These are phyloP conservation scores for Corylus heterophylla DNA, from an alignment of 306 rosid genomes.

Conservation along the genomic window DNA sequence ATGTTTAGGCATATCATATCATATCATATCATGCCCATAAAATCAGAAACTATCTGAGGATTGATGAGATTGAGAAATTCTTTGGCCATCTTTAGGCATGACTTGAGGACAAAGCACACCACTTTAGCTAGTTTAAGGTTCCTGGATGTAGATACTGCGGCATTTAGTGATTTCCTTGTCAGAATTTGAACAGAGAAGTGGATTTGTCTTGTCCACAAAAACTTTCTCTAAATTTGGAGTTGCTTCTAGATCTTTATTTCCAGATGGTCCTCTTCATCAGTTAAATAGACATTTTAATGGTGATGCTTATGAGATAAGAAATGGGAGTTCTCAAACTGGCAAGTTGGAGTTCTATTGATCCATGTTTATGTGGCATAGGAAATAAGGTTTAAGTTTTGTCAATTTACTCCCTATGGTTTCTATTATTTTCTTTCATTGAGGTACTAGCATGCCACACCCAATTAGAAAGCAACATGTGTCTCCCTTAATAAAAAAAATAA, in stretches of 20 bases:
- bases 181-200: not conserved
- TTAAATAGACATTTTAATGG: not conserved
- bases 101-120: not conserved
- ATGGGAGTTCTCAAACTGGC: not conserved
- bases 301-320: not conserved
- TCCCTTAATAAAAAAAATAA: too few species aligned
- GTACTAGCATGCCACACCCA: too few species aligned
- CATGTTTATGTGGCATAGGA: not conserved
- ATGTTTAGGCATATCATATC: not conserved
- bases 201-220: not conserved
- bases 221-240: not conserved
- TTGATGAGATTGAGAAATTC: not conserved
- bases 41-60: not conserved
- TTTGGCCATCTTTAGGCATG: not conserved
- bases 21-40: not conserved
- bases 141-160: not conserved
- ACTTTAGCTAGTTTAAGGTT: not conserved
- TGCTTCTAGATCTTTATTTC: not conserved
- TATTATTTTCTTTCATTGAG: too few species aligned
- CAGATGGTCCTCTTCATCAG: not conserved
- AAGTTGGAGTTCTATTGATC: not conserved
- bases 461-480: too few species aligned
- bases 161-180: not conserved
- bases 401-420: too few species aligned
- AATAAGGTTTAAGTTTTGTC: too few species aligned